These are phyloP conservation scores for Planoprotostelium fungivorum DNA, from an alignment of 78 protist genomes.

Conservation along the genomic window DNA sequence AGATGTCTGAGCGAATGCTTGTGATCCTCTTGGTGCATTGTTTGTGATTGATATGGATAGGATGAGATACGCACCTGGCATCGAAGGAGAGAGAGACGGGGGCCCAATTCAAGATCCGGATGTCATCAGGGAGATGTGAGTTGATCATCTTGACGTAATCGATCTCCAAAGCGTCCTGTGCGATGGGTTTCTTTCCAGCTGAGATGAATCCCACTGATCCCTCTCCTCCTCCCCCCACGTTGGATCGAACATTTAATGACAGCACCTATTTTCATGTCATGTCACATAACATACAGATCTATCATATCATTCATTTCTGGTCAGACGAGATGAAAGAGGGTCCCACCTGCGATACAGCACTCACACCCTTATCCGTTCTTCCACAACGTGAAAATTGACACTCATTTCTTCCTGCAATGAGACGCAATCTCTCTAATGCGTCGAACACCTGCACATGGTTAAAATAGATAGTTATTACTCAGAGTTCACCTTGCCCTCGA, in stretches of 20 bases:
- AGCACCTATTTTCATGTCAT: not conserved
- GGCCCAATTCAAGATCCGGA: constrained; percentile 36
- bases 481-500: constrained; percentile 22
- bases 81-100: constrained; percentile 42
- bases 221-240: constrained; percentile 28
- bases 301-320: not conserved
- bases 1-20: too few relatives aligned
- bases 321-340: too few relatives aligned
- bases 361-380: constrained; percentile 67
- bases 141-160: constrained; percentile 44
- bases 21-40: too few relatives aligned
- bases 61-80: not conserved
- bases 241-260: constrained; percentile 53
- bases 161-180: not conserved
- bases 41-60: not conserved
- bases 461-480: not conserved
- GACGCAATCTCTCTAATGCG: not conserved
- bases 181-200: constrained; percentile 7
- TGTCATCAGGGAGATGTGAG: constrained; percentile 34
- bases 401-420: not conserved
- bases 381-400: constrained; percentile 33
- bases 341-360: constrained; percentile 51
- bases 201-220: constrained; percentile 2
- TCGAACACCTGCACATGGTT: not conserved
- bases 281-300: not conserved